Percentiles rank a stretch among this genome's conserved stretches.
phyloP scores from a whole-genome alignment of 179 eudicot species.

The Nepenthes alata region DNA sequence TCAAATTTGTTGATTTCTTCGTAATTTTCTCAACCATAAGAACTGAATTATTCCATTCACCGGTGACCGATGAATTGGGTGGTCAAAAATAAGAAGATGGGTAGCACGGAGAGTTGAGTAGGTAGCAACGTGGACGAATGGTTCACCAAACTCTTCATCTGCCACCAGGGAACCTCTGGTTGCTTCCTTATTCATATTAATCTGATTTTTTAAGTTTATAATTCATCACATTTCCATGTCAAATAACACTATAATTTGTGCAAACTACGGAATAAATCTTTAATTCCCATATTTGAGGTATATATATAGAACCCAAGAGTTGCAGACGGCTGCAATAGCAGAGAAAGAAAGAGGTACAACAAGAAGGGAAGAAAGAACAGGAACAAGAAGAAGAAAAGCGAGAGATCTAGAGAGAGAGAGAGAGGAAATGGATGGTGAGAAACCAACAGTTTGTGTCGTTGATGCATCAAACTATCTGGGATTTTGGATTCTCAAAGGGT shows the following conservation, averaged over 20 bases:
- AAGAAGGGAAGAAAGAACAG: neutral
- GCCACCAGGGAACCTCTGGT: neutral
- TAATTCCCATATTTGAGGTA: no score
- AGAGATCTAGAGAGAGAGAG: slow-evolving; percentile 6
- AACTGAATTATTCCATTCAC: no score
- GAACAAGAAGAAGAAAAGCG: neutral
- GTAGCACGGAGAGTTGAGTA: neutral
- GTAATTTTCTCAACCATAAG: no score
- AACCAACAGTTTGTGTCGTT: slow-evolving; percentile 27
- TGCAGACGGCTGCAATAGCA: neutral
- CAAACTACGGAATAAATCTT: no score
- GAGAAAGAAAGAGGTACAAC: neutral
- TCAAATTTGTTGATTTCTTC: no score
- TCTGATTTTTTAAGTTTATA: no score
- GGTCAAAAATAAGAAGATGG: neutral
- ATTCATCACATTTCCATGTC: no score
- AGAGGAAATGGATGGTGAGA: slow-evolving; percentile 6
- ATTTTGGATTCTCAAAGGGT: slow-evolving; percentile 18
- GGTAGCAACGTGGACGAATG: slow-evolving; percentile 5
- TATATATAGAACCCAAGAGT: neutral
- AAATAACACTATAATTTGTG: no score
- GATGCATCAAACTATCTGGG: slow-evolving; percentile 27
- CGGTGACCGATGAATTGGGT: neutral
- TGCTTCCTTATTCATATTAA: neutral
- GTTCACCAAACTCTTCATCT: slow-evolving; percentile 4